A percentile compares a stretch with the other conserved stretches of the same genome.
These are phyloP conservation scores for Ascochyta pisi DNA, from an alignment of 2,329 filamentous ascomycete genomes.

Conservation along the genomic window DNA sequence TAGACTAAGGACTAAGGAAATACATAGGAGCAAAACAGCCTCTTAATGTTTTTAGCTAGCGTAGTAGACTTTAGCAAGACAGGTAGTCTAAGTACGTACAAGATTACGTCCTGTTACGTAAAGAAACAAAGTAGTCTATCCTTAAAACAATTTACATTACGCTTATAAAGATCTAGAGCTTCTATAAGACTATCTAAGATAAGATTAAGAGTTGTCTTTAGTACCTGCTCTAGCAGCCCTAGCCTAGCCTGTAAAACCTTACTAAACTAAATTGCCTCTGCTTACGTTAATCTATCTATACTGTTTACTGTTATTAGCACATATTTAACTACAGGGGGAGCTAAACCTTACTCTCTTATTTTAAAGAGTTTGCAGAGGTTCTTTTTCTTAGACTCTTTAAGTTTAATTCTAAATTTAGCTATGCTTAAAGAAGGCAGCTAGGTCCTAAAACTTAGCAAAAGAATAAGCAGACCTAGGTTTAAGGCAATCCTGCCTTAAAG, in stretches of 20 bases:
- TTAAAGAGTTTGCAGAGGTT: neutral
- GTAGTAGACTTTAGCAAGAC: too few relatives aligned
- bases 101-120: too few relatives aligned
- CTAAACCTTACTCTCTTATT: too few relatives aligned
- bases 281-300: neutral
- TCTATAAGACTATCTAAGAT: slow-evolving; percentile 1
- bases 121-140: too few relatives aligned
- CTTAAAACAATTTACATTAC: too few relatives aligned
- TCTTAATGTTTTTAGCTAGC: too few relatives aligned
- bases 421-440: neutral
- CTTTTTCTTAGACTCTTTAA: neutral
- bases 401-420: neutral
- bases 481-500: neutral
- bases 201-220: neutral
- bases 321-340: too few relatives aligned
- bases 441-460: neutral
- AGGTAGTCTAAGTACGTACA: too few relatives aligned
- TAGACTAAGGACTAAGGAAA: too few relatives aligned
- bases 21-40: too few relatives aligned
- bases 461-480: neutral
- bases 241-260: neutral
- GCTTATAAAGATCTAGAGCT: too few relatives aligned
- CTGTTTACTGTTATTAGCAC: too few relatives aligned
- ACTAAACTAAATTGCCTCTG: neutral
- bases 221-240: neutral